Evolutionary conservation across 768 basidiomycete species (phyloP).

Genomic region (Collybia nuda): DNA sequence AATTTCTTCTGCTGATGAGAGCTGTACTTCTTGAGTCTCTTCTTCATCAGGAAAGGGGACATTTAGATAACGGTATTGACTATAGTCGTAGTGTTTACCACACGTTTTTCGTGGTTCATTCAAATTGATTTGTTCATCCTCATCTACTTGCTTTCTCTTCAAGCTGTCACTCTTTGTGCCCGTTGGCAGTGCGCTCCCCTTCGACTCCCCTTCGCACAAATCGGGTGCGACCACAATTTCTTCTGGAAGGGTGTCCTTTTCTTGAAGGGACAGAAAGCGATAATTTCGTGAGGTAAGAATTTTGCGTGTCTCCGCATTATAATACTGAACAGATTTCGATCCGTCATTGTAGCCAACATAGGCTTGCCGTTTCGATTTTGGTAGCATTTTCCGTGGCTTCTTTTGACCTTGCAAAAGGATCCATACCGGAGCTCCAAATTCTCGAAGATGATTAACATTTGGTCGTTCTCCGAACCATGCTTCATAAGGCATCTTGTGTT

Average conservation of each 20-base stretch:
- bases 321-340: background rate
- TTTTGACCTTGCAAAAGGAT: conserved; percentile 7
- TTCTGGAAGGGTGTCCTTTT: background rate
- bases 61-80: background rate
- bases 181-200: background rate
- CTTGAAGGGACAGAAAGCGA: background rate
- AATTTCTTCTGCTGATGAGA: background rate
- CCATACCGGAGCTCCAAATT: conserved; percentile 24
- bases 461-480: conserved; percentile 13
- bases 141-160: background rate
- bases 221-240: background rate
- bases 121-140: background rate
- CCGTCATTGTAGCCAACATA: background rate
- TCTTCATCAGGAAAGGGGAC: background rate
- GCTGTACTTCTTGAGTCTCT: background rate
- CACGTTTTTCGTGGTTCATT: background rate
- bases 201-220: background rate
- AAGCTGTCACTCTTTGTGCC: background rate
- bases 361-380: background rate
- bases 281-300: background rate
- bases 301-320: background rate
- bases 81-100: background rate
- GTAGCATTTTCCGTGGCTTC: background rate
- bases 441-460: conserved; percentile 17
- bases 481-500: conserved; percentile 22